Base-by-base conservation (phyloP, 176 grass and related monocot species). In the Dendrocalamus sinicus region DNA sequence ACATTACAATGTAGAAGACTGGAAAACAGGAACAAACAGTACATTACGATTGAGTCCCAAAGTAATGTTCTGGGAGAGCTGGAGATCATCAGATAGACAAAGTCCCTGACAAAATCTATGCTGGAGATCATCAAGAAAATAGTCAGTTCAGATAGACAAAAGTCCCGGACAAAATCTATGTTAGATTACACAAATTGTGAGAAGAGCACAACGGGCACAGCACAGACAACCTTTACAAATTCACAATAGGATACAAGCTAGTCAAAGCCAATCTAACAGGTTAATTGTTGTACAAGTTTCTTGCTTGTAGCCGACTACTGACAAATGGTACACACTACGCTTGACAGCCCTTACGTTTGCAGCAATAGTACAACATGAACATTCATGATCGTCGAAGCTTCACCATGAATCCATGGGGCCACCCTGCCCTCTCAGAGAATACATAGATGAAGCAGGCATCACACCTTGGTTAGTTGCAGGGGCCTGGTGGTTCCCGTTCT, bases 401-500 rank as follows among this genome's bases (percentile, higher is more conserved):
- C 78, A 66, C 14, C 8, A 3, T 43, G n/a, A 73, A 83, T 83
- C 53, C 43, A 52, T 50, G 30, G 64, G 53, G 5, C 30, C 44
- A 12, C 52, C 80, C 63, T 52, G 51, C 10, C 53, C 73, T 83
- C 73, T 70, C 26, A 80, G 80, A 8, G 80, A 77, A 53, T 83
- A 77, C 41, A 88, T 28, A 19, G 43, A 73, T 84, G 45, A 12
- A 47, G 81, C 68, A 53, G 67, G 59, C 51, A 80, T 16, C 53
- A 64, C 23, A 43, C 35, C 54, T 64, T 84, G 81, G 70, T 81
- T 92, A 46, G 64, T 58, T 76, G 72, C 17, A 76, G 64, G 81
- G n/a, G 7, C 55, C 66, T 80, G 70, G 53, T 73, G 77, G 53
- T 74, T 61, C 55, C 85, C 71, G 15, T 80, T 88, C 91, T 90